phyloP scores from a whole-genome alignment of 208 protist species.

The Strigomonas oncopelti region DNA sequence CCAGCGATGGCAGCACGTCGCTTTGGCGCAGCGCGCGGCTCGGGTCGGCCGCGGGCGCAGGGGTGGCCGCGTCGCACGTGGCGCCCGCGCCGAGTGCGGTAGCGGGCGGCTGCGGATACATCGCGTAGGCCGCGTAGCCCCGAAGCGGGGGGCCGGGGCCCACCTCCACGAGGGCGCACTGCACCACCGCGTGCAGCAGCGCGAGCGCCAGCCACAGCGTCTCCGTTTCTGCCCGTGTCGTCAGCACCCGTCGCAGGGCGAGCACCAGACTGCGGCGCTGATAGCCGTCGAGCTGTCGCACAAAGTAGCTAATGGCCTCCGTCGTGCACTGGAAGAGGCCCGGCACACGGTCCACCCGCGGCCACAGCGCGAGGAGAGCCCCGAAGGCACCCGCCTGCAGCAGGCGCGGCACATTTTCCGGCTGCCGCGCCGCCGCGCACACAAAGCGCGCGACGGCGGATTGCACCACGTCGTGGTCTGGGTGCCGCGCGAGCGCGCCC shows the following conservation, averaged over 20 bases:
- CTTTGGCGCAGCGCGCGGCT: constrained; percentile 12
- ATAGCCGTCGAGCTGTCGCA: constrained; percentile 44
- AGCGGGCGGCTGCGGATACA: constrained; percentile 23
- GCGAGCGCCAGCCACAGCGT: constrained; percentile 33
- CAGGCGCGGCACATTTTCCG: constrained; percentile 27
- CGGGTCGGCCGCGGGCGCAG: neutral
- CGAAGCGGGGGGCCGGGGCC: neutral
- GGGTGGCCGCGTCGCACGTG: neutral
- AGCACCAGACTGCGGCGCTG: constrained; percentile 51
- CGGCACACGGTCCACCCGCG: constrained; percentile 14
- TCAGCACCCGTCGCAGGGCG: constrained; percentile 36
- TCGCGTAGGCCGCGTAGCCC: constrained; percentile 24
- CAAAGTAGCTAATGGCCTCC: constrained; percentile 47
- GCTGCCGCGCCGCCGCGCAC: constrained; percentile 33
- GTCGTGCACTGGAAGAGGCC: constrained; percentile 34
- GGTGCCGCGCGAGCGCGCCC: constrained; percentile 19
- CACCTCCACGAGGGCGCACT: neutral
- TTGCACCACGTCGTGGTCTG: constrained; percentile 31
- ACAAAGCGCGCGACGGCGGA: constrained; percentile 38
- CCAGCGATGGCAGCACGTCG: neutral
- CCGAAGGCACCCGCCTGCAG: constrained; percentile 42
- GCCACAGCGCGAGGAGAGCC: constrained; percentile 18
- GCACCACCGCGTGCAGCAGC: constrained; percentile 23
- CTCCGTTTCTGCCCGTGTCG: constrained; percentile 27
- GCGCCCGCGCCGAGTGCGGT: neutral